phyloP scores from a whole-genome alignment of 768 basidiomycete species.

The Mycena floridula region DNA sequence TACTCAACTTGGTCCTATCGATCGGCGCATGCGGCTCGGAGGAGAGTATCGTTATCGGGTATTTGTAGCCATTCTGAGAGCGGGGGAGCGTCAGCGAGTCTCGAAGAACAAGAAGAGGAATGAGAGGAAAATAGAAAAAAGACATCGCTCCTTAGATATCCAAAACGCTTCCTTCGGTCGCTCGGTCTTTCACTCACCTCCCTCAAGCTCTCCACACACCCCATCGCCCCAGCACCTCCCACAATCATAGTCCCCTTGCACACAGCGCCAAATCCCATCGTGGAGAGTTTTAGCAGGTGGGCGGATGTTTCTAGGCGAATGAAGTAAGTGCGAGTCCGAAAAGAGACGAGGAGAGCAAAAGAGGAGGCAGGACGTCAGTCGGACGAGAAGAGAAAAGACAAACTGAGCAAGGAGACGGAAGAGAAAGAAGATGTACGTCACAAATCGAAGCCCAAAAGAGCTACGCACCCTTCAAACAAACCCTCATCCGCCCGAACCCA shows the following conservation, averaged over 20 bases:
- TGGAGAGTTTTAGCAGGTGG: conserved; percentile 51
- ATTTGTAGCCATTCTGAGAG: conserved; percentile 72
- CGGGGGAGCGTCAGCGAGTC: too few species aligned
- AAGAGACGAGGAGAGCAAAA: too few species aligned
- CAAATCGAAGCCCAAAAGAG: too few species aligned
- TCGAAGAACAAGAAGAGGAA: too few species aligned
- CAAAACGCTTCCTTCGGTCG: too few species aligned
- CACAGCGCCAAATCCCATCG: conserved; percentile 36
- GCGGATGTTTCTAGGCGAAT: conserved; percentile 33
- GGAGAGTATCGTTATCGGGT: conserved; percentile 71
- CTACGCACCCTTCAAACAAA: conserved; percentile 45
- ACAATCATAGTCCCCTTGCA: conserved; percentile 74
- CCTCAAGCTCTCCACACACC: conserved; percentile 74
- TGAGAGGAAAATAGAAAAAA: background rate
- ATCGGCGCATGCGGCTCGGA: conserved; percentile 78
- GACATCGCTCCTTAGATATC: too few species aligned
- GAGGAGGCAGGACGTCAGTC: too few species aligned
- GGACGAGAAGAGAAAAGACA: too few species aligned
- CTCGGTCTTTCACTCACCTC: conserved; percentile 42
- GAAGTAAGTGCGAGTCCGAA: too few species aligned
- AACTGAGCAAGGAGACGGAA: too few species aligned
- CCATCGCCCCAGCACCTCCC: conserved; percentile 76
- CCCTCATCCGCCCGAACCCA: conserved; percentile 65
- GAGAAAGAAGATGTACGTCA: too few species aligned
- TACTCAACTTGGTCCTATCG: conserved; percentile 88